phyloP scores from a whole-genome alignment of 2,329 filamentous ascomycete genomes.

The Stagonosporopsis tanaceti region DNA sequence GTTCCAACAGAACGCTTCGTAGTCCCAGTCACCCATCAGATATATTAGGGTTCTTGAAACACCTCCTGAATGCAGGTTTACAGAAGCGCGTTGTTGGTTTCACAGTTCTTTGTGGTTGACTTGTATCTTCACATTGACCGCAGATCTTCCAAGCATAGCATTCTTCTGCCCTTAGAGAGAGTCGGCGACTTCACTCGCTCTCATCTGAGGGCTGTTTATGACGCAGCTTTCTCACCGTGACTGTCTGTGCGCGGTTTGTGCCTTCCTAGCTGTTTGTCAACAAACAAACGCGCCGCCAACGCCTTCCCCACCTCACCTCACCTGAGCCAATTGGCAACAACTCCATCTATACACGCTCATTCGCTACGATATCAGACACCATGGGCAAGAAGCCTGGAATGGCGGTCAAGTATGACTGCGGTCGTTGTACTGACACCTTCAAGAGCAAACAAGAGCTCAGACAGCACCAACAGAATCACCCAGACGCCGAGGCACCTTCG shows the following conservation, averaged over 20 bases:
- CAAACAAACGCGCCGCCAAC: neutral
- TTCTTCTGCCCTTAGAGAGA: too few species aligned
- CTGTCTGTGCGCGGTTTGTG: conserved; percentile 6
- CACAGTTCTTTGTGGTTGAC: too few species aligned
- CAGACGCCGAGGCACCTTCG: conserved; percentile 6
- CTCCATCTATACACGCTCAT: neutral
- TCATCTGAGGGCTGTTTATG: neutral
- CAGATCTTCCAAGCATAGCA: too few species aligned
- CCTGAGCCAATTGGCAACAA: neutral
- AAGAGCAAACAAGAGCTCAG: conserved; percentile 20
- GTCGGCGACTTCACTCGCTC: neutral
- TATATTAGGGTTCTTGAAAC: too few species aligned
- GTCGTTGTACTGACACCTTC: conserved; percentile 29
- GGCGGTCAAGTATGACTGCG: conserved; percentile 21
- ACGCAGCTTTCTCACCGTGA: neutral
- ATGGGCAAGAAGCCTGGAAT: conserved; percentile 9
- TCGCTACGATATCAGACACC: neutral
- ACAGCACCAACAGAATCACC: conserved; percentile 25
- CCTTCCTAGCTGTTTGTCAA: neutral
- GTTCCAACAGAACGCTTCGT: too few species aligned
- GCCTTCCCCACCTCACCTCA: neutral
- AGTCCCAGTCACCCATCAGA: too few species aligned
- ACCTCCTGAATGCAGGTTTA: too few species aligned
- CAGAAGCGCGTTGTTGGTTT: too few species aligned
- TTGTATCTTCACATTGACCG: too few species aligned